Percentiles rank a stretch among this genome's conserved stretches.
These are phyloP conservation scores for Penicillium expansum DNA, from an alignment of 2,329 filamentous ascomycete genomes.

Conservation along the genomic window DNA sequence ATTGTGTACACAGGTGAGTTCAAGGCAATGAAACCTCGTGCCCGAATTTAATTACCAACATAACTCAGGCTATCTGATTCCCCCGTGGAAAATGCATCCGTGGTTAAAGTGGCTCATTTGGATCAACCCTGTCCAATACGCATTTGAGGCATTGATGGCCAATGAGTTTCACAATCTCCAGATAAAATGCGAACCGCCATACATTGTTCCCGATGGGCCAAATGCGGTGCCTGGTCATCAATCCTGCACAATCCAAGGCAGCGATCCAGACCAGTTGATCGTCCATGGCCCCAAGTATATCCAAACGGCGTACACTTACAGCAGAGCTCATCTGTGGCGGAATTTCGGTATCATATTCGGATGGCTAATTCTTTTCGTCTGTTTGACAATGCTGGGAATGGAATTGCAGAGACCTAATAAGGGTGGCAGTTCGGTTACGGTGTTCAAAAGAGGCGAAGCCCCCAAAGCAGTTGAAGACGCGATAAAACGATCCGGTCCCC, in stretches of 20 bases:
- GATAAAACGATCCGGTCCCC: constrained; percentile 48
- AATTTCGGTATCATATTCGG: constrained; percentile 79
- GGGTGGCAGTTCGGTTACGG: constrained; percentile 75
- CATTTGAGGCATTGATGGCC: constrained; percentile 64
- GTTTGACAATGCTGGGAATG: constrained; percentile 72
- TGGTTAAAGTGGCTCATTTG: constrained; percentile 65
- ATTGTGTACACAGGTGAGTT: constrained; percentile 56
- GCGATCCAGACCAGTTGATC: constrained; percentile 49
- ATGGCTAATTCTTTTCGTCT: constrained; percentile 72
- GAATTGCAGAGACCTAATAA: constrained; percentile 76
- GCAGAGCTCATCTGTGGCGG: constrained; percentile 59
- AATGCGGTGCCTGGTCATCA: constrained; percentile 51
- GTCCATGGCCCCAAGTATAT: constrained; percentile 59
- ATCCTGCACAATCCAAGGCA: constrained; percentile 59
- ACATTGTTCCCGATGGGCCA: constrained; percentile 55
- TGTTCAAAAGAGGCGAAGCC: constrained; percentile 67
- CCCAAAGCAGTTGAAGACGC: constrained; percentile 58
- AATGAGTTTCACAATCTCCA: constrained; percentile 66
- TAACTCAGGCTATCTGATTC: constrained; percentile 58
- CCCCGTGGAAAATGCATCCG: constrained; percentile 59
- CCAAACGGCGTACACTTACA: constrained; percentile 54
- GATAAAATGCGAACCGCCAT: constrained; percentile 55
- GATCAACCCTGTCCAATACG: constrained; percentile 67
- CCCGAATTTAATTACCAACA: neutral
- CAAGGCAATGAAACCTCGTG: rapidly evolving